Conservation (phyloP, 129 eudicot species). For the Tagetes patula region DNA sequence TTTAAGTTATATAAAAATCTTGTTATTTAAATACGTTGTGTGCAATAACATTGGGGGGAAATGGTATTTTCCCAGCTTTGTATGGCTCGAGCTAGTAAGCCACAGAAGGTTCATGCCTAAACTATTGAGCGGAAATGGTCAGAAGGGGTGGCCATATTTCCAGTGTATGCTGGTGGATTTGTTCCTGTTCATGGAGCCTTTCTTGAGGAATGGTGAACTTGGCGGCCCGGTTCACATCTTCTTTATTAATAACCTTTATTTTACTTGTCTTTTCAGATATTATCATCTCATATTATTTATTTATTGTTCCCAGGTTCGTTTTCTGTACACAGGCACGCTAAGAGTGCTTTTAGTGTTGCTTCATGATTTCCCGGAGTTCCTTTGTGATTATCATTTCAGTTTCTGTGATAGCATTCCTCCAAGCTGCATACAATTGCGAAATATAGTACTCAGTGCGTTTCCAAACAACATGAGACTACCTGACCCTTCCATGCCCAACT, state of each 20-base stretch:
- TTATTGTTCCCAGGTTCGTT: slow-evolving; percentile 55
- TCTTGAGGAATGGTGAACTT: slow-evolving; percentile 85
- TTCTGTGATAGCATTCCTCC: slow-evolving; percentile 99
- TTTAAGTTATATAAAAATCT: background rate
- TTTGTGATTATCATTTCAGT: slow-evolving; percentile 97
- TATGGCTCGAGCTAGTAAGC: slow-evolving; percentile 97
- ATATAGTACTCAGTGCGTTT: slow-evolving; percentile 94
- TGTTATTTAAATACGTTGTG: background rate
- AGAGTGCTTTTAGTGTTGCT: slow-evolving; percentile 94
- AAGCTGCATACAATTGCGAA: slow-evolving; percentile 98
- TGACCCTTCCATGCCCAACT: slow-evolving; percentile 96
- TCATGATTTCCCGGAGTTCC: slow-evolving; percentile 98
- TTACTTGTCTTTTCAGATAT: background rate
- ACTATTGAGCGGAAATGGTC: slow-evolving; percentile 75
- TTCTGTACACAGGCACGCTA: slow-evolving; percentile 92
- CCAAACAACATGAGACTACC: slow-evolving; percentile 99
- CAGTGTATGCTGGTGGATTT: slow-evolving; percentile 85
- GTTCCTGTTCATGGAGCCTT: slow-evolving; percentile 96
- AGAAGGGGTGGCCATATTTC: slow-evolving; percentile 93
- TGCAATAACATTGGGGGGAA: slow-evolving; percentile 13
- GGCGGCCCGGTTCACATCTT: slow-evolving; percentile 68
- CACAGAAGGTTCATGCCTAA: slow-evolving; percentile 99
- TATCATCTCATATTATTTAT: background rate
- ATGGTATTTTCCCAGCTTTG: slow-evolving; percentile 59
- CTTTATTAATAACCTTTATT: background rate